Base-by-base conservation (phyloP, 331 rosid species). In the Telfairia occidentalis region DNA sequence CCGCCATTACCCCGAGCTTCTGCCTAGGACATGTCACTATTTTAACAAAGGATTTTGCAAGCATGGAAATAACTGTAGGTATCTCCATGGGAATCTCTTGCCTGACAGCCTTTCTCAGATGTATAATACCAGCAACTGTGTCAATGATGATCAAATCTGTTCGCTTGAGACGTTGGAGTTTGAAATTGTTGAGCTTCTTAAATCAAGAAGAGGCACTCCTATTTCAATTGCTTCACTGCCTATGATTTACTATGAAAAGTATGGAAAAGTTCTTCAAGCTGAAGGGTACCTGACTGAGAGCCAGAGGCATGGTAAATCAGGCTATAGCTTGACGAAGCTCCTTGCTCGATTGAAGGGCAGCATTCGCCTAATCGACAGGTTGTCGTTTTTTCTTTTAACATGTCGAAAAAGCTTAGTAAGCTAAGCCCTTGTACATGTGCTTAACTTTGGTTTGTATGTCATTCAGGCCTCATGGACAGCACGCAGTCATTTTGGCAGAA, bases 391-490 rank as follows among this genome's bases (percentile, higher is more conserved):
- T 0, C 23, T 52, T 61, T 3, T 53, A 53, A 6, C 58, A 16
- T 49, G 15, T 26, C 71, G 4, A 42, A 50, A 18, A 15, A 34
- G 63, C 65, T 71, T 54, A 13, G 18, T 42, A 23, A 30, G 7
- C n/a, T n/a, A n/a, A n/a, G n/a, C n/a, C n/a, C n/a, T 0, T 24
- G 13, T 57, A 10, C 26, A 13, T 43, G 32, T 70, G 12, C n/a
- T 15, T 10, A 18, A 13, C 55, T 5, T 40, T 40, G 46, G 40
- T 67, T 9, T 73, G 76, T 49, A 73, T 83, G 82, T 49, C 46
- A 74, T 32, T 53, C 90, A 94, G 98, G 79, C 98, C 98, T 77
- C 96, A 94, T 75, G 98, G 98, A 53, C 98, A 91, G 81, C 98
- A 91, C 76, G 84, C 90, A 2, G 91, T 91, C 74, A 78, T 89